These are phyloP conservation scores for Citrus medica DNA, from an alignment of 345 rosid species.

Conservation along the genomic window DNA sequence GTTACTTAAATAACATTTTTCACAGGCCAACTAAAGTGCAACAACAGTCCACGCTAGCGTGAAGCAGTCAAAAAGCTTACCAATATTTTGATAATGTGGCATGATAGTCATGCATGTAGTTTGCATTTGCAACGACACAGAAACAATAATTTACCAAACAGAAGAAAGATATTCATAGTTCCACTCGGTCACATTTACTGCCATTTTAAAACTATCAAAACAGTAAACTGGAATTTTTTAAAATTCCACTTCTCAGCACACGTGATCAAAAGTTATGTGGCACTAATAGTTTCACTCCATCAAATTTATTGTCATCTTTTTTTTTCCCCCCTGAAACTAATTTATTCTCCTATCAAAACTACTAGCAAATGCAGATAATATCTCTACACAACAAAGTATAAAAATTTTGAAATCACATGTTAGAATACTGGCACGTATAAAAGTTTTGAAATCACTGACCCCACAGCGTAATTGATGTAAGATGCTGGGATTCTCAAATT, in stretches of 20 bases:
- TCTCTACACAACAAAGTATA: background rate
- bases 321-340: too few relatives aligned
- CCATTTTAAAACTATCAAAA: background rate
- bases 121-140: background rate
- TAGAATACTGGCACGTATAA: background rate
- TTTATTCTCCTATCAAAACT: background rate
- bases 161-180: background rate
- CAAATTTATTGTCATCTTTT: background rate
- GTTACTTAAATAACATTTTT: background rate
- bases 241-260: background rate
- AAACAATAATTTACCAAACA: background rate
- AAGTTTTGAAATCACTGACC: conserved; percentile 48
- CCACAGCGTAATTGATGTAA: conserved; percentile 96
- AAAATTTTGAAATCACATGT: conserved; percentile 22
- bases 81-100: background rate
- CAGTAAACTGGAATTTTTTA: background rate
- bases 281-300: background rate
- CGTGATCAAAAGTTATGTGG: background rate
- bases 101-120: background rate
- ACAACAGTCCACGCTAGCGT: background rate
- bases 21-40: background rate
- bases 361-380: conserved; percentile 3
- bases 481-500: conserved; percentile 79
- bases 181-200: background rate
- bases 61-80: background rate